Evolutionary conservation across 139 green algal genomes (phyloP).

Genomic region (Tetradesmus obliquus): DNA sequence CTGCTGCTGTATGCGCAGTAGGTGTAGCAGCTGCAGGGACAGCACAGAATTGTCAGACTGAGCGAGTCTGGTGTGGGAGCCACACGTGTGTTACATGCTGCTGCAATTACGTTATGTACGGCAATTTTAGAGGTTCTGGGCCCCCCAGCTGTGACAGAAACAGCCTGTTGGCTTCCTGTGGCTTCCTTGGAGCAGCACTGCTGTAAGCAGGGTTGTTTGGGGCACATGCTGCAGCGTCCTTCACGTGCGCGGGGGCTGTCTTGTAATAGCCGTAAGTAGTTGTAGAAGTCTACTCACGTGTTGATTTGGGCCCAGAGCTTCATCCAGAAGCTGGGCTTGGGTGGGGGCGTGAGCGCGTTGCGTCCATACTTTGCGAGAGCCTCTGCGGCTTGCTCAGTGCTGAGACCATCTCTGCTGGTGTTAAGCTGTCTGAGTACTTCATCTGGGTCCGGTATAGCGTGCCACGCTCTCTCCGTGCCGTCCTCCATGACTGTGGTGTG

Average conservation of each 20-base stretch:
- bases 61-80: background rate
- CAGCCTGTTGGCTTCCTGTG: background rate
- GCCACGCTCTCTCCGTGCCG: background rate
- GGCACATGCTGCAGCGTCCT: background rate
- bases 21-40: background rate
- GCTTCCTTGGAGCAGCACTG: background rate
- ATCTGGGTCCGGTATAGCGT: background rate
- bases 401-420: background rate
- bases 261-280: background rate
- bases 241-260: background rate
- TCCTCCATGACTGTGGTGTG: background rate
- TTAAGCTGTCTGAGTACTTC: background rate
- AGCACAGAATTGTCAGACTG: no score
- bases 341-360: slow-evolving; percentile 49
- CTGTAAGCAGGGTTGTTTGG: background rate
- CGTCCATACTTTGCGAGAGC: slow-evolving; percentile 26
- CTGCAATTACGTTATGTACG: background rate
- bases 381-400: background rate
- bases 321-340: slow-evolving; percentile 39
- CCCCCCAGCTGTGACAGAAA: background rate
- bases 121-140: background rate
- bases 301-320: slow-evolving; percentile 53
- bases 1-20: background rate
- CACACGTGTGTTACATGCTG: background rate
- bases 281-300: slow-evolving; percentile 10